phyloP scores from a whole-genome alignment of 768 basidiomycete species.

The Amanita exitialis region DNA sequence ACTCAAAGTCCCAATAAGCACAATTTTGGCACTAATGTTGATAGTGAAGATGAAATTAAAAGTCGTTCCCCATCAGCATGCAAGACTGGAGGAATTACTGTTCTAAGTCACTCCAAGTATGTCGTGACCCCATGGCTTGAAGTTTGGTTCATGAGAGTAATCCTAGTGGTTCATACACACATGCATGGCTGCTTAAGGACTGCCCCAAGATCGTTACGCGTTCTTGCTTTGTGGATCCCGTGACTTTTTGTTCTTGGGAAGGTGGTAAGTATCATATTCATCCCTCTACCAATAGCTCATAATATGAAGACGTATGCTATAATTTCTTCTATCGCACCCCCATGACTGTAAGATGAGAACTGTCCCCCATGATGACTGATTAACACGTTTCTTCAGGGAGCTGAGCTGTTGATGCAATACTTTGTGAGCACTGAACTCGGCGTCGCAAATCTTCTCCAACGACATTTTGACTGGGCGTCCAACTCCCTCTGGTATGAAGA shows the following conservation, averaged over 20 bases:
- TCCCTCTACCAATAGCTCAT: slow-evolving; percentile 1
- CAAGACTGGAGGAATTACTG: slow-evolving; percentile 48
- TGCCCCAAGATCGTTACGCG: slow-evolving; percentile 58
- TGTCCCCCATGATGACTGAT: background rate
- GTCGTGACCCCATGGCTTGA: slow-evolving; percentile 12
- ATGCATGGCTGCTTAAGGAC: slow-evolving; percentile 85
- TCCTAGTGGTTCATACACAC: slow-evolving; percentile 65
- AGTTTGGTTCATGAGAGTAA: slow-evolving; percentile 2
- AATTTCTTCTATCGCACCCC: slow-evolving; percentile 79
- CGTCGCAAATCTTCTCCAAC: slow-evolving; percentile 73
- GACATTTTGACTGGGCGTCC: slow-evolving; percentile 78
- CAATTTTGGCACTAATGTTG: slow-evolving; percentile 10
- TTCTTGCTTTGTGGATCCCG: slow-evolving; percentile 88
- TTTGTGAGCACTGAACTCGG: slow-evolving; percentile 86
- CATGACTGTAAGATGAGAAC: slow-evolving; percentile 36
- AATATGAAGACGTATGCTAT: slow-evolving; percentile 69
- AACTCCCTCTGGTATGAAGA: slow-evolving; percentile 90
- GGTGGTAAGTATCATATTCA: slow-evolving; percentile 48
- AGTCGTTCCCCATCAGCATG: slow-evolving; percentile 11
- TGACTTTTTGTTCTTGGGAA: slow-evolving; percentile 90
- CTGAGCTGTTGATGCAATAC: slow-evolving; percentile 77
- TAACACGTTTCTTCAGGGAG: slow-evolving; percentile 35
- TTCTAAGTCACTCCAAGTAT: slow-evolving; percentile 87
- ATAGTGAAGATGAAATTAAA: slow-evolving; percentile 19
- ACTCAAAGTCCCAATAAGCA: slow-evolving; percentile 14